These are phyloP conservation scores for Roridomyces roridus DNA, from an alignment of 768 basidiomycete species.

Conservation along the genomic window DNA sequence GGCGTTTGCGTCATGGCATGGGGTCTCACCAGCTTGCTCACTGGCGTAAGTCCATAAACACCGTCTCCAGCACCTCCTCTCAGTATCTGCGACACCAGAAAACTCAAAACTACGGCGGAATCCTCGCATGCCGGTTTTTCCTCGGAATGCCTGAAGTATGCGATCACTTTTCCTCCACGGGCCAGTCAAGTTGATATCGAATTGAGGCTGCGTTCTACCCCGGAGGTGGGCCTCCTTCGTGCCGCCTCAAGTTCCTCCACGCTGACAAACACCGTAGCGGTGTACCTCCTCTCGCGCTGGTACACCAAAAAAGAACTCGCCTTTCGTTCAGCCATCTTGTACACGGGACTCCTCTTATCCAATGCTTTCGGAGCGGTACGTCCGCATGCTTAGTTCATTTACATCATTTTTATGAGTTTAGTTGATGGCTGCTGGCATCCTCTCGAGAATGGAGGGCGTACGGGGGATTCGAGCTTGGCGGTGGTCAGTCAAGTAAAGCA, in stretches of 20 bases:
- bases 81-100: conserved; percentile 45
- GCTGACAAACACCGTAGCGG: conserved; percentile 24
- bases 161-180: neutral
- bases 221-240: conserved; percentile 50
- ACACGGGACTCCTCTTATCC: conserved; percentile 64
- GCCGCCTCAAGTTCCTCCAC: neutral
- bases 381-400: neutral
- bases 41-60: conserved; percentile 51
- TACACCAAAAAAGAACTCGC: conserved; percentile 72
- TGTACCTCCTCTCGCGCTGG: conserved; percentile 56
- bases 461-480: conserved; percentile 74
- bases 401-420: conserved; percentile 27
- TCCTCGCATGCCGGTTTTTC: conserved; percentile 63
- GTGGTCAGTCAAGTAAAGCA: conserved; percentile 61
- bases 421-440: conserved; percentile 80
- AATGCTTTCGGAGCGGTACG: conserved; percentile 73
- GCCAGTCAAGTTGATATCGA: conserved; percentile 23
- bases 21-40: conserved; percentile 68
- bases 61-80: neutral
- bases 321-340: conserved; percentile 67
- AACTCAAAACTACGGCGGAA: conserved; percentile 60
- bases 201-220: conserved; percentile 76
- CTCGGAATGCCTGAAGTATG: conserved; percentile 66
- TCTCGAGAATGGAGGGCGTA: conserved; percentile 71
- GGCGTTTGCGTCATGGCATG: conserved; percentile 64